Evolutionary conservation across 352 stramenopile species (phyloP), one percentile per base, ranked within the genome.

Genomic region (Globisporangium viniferum): DNA sequence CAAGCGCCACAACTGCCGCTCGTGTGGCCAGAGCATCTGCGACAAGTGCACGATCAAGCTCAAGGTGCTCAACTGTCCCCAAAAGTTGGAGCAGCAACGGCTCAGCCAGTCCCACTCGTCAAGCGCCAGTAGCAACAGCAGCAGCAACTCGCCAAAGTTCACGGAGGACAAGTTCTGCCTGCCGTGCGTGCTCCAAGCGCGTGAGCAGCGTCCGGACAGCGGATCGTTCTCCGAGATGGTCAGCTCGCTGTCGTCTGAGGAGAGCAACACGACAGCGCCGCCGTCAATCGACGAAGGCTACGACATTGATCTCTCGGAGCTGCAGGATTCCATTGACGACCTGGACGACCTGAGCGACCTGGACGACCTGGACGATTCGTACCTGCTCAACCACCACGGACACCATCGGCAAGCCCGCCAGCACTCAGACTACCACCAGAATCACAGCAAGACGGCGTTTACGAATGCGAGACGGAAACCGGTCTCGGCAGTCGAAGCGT

Each of bases 21-120:
- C 64, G 6, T 75, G 70, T 39, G 67, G 66, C 18, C 70, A 59
- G 5, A 35, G 65, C 55, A 54, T 67, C 14, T 75, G 69, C 60
- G 35, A 53, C 24, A 66, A 48, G 44, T 75, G 69, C 69, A 75
- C 59, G 41, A 39, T 75, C 20, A 46, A 64, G 36, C 66, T 75
- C 35, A 62, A 69, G 51, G 68, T 72, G 29, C 59, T 72, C 9
- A 66, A 49, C 61, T 10, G 54, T 2, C 24, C 8, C 12, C 56
- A 36, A 36, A 8, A n/a, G 29, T 10, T 5, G 44, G 44, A 51
- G 20, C 24, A 41, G 29, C 54, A 59, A 6, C 53, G 31, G 10
- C 22, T 20, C 1, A n/a, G 14, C 5, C 54, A 59, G 24, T 27
- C 54, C 18, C 44, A 12, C 44, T 51, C 44, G 6, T 51, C 53